Evolutionary conservation across 345 rosid species (phyloP), one percentile per base, ranked within the genome.

Genomic region (Hibiscus mutabilis): DNA sequence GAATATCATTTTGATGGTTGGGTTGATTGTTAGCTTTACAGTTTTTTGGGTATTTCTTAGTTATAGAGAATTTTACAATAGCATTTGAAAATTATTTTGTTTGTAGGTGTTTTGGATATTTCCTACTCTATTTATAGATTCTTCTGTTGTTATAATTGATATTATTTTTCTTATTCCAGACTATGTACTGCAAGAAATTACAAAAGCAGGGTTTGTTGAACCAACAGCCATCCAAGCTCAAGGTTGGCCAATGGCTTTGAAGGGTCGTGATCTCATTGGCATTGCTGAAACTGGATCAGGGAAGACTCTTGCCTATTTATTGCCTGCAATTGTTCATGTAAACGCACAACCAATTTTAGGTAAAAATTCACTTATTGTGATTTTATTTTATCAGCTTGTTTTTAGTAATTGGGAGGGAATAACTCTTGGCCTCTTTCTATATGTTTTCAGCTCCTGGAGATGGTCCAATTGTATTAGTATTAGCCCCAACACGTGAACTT

Each of bases 211-310:
- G 60, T 96, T 96, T 81, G 82, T 83, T 29, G 98, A 92, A 70
- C 99, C 99, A 61, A 96, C 98, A 9, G 88, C 99, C 42, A 96
- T 96, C 78, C 99, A 96, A 81, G 81, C 99, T 72, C 99, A 96
- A 77, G 98, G 99, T n/a, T 96, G 98, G 99, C 99, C 99, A 71
- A 96, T 96, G 99, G 99, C 99, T 37, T 84, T 92, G 77, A 91
- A 82, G 75, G 99, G 99, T 8, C 96, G 99, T 71, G 99, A 92
- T 79, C 96, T 92, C 35, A 86, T 92, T 35, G 99, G 99, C 72
- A 92, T 92, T 79, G 99, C 98, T 58, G 99, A 92, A 85, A 96
- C 99, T 11, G 99, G 99, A 9, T 92, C 98, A 7, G 99, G 99
- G 62, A 96, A 92, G 88, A 96, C 99, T 37, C 84, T 96, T 64